Evolutionary conservation across 768 basidiomycete genomes (phyloP), one percentile per base, ranked within the genome.

Genomic region (Hericium alpestre): DNA sequence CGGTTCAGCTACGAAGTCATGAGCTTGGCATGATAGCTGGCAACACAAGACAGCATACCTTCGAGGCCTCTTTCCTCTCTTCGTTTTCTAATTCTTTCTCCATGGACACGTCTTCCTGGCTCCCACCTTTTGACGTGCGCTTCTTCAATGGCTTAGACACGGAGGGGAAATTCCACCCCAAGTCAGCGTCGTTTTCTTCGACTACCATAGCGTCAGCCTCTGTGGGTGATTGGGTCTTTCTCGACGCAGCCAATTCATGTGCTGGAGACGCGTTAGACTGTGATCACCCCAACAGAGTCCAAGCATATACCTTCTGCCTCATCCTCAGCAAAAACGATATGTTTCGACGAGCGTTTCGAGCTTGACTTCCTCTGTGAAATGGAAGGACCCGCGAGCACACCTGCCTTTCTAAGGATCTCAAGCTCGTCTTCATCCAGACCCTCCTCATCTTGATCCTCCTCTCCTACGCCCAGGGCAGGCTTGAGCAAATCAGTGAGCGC

Each of bases 271-370:
- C 23, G 3, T 51, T 11, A 51, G 27, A 22, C 3, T 9, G n/a
- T 18, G 11, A 10, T 22, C 11, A 23, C 32, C 22, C 8, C 49
- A 51, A 27, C 22, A 1, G 6, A 27, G 22, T 25, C 8, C 18
- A 25, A 51, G 27, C 15, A 61, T 71, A 51, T 63, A 85, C 90
- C 87, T 72, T 86, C 79, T 52, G 79, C 78, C 12, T 79, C 71
- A 58, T 76, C 75, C 46, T 88, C 84, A 3, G 81, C 86, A 65
- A 91, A 93, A 1, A 92, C 60, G 9, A 90, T 76, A 61, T 88
- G 87, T 39, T 67, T 69, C 12, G 62, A 53, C 48, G 69, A 72
- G 38, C 72, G 66, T 46, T 56, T 61, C 71, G 67, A 22, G 64
- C 43, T 58, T 25, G 67, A 23, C 12, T 65, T 58, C 61, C 69